Percentiles rank a stretch among this genome's conserved stretches.
Evolutionary conservation across 495 filamentous ascomycete genomes (phyloP).

Genomic region (Trichoderma gamsii): DNA sequence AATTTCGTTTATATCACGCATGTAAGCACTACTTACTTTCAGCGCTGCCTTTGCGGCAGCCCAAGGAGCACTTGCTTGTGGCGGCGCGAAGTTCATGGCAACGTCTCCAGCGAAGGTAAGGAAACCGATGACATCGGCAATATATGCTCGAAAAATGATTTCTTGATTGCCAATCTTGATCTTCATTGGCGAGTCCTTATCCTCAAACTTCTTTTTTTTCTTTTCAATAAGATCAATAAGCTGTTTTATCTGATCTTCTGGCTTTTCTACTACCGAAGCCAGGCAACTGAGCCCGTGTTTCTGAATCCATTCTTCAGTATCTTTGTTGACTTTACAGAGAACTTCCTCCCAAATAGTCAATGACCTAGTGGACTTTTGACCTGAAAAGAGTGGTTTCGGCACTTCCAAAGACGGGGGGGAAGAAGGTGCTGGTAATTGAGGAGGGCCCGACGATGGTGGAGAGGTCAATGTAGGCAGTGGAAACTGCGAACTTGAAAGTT

Average conservation of each 20-base stretch:
- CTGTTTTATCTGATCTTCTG: background rate
- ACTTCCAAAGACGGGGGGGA: background rate
- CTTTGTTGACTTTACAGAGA: background rate
- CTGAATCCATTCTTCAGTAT: background rate
- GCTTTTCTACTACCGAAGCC: background rate
- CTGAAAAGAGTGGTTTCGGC: background rate
- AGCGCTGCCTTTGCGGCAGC: background rate
- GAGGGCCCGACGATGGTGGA: background rate
- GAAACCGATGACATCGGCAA: background rate
- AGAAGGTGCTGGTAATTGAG: background rate
- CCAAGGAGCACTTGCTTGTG: background rate
- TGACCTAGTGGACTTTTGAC: background rate
- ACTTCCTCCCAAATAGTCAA: background rate
- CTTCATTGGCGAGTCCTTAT: background rate
- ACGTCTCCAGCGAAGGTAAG: background rate
- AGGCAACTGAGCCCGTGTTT: background rate
- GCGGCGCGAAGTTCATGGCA: background rate
- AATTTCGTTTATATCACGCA: background rate
- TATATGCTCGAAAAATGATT: background rate
- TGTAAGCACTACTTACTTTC: background rate
- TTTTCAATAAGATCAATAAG: background rate
- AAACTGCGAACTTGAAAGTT: background rate
- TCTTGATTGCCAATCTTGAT: background rate
- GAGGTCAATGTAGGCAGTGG: background rate
- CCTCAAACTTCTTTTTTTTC: background rate